Evolutionary conservation across 2,329 filamentous ascomycete genomes (phyloP), one percentile per base, ranked within the genome.

Genomic region (Botrytis deweyae): DNA sequence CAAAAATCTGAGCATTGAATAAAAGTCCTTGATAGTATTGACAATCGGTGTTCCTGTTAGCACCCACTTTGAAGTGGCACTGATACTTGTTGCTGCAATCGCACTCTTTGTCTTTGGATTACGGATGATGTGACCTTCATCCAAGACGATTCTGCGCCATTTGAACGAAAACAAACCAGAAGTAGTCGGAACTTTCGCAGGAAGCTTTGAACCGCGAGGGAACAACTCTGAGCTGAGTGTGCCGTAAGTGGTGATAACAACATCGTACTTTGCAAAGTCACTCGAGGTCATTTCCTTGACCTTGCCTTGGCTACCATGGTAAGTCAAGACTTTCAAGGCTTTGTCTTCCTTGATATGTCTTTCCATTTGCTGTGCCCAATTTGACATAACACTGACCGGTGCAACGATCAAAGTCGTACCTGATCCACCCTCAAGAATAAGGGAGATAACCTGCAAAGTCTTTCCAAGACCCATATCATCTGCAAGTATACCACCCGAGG

Each of bases 391-490:
- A 70, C 91, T 91, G 9, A 97, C 88, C 0, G 94, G 94, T 0
- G 93, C 90, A 72, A 97, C 86, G 71, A 97, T 95, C 36, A 97
- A 86, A 0, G 93, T 97, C 1, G 90, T 84, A 5, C 89, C 90
- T 3, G 84, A 81, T 0, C 83, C 84, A 9, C 86, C 86, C 6
- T 82, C 78, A 69, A 95, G 83, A 72, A 97, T 91, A 52, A 97
- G 83, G 71, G 93, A 92, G 77, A 97, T 95, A 66, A 94, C 88
- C 80, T 97, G 92, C 14, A 97, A 86, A 0, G 94, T 97, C 84
- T 97, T 97, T 38, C 94, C 94, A 8, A 97, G 74, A n/a, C 94
- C 94, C 95, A 97, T 97, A 79, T 97, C 94, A 81, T 97, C 94
- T 2, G 94, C 93, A 14, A 97, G 86, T 68, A 97, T 94, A 46